These are phyloP conservation scores for Ascochyta pisi DNA, from an alignment of 2,329 filamentous ascomycete species.

Conservation along the genomic window DNA sequence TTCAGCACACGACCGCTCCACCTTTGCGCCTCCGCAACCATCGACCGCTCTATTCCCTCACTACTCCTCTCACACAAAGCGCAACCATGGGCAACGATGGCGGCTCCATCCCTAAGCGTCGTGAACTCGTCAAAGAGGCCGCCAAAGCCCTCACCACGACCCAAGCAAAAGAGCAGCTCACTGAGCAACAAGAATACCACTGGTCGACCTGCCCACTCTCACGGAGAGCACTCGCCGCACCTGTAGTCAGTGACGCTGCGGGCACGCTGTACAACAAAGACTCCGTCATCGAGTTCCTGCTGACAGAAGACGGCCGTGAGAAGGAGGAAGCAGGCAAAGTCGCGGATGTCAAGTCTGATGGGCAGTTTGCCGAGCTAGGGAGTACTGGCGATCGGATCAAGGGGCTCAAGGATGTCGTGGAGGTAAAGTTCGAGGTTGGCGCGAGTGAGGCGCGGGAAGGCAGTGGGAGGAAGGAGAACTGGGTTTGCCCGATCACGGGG, in stretches of 20 bases:
- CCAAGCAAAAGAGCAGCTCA: conserved; percentile 86
- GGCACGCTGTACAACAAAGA: conserved; percentile 96
- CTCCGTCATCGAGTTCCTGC: conserved; percentile 74
- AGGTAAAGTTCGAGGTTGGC: conserved; percentile 74
- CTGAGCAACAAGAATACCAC: conserved; percentile 83
- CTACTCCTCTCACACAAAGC: background rate
- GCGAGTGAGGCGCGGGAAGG: conserved; percentile 48
- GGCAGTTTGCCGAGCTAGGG: conserved; percentile 56
- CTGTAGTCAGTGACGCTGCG: conserved; percentile 82
- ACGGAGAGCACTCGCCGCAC: conserved; percentile 72
- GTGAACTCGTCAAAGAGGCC: conserved; percentile 94
- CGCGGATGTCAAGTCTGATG: conserved; percentile 60
- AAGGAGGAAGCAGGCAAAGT: conserved; percentile 63
- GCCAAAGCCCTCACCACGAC: conserved; percentile 81
- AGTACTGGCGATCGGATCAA: conserved; percentile 71
- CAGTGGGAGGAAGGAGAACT: conserved; percentile 63
- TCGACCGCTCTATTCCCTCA: background rate
- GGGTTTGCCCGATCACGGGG: conserved; percentile 85
- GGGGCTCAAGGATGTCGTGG: conserved; percentile 83
- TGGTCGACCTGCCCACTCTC: conserved; percentile 92
- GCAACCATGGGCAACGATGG: conserved; percentile 91
- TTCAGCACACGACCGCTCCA: conserved; percentile 3
- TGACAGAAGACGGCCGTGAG: conserved; percentile 62
- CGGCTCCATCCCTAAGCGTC: conserved; percentile 90
- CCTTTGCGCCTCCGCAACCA: conserved; percentile 6